These are phyloP conservation scores for Ophiostoma ulmi DNA, from an alignment of 2,329 filamentous ascomycete species.

Conservation along the genomic window DNA sequence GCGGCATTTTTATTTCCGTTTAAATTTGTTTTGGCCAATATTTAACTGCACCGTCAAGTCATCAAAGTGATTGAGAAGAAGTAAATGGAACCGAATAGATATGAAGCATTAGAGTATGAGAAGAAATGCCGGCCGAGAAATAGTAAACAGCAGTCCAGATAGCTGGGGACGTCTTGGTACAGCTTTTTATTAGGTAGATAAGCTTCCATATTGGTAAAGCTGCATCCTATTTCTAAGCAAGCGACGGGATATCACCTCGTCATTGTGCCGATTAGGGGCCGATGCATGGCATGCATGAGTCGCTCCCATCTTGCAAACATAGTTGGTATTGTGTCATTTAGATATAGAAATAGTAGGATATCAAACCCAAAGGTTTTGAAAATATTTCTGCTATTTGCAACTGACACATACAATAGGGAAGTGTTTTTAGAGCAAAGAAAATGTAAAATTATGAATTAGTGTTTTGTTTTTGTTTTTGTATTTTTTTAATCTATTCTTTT, in stretches of 20 bases:
- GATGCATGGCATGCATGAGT: background rate
- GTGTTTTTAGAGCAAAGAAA: no score
- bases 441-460: no score
- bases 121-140: background rate
- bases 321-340: background rate
- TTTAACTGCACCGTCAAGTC: no score
- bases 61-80: background rate
- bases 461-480: no score
- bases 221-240: no score
- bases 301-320: background rate
- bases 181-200: background rate
- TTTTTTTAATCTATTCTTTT: background rate
- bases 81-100: background rate
- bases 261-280: background rate
- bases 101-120: background rate
- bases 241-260: background rate
- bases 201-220: no score
- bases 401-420: background rate
- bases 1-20: slow-evolving; percentile 7
- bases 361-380: background rate
- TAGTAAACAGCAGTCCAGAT: background rate
- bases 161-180: no score
- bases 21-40: background rate
- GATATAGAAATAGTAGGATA: background rate
- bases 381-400: background rate